Evolutionary conservation across 768 basidiomycete species (phyloP).

Genomic region (Daedaleopsis sinensis): DNA sequence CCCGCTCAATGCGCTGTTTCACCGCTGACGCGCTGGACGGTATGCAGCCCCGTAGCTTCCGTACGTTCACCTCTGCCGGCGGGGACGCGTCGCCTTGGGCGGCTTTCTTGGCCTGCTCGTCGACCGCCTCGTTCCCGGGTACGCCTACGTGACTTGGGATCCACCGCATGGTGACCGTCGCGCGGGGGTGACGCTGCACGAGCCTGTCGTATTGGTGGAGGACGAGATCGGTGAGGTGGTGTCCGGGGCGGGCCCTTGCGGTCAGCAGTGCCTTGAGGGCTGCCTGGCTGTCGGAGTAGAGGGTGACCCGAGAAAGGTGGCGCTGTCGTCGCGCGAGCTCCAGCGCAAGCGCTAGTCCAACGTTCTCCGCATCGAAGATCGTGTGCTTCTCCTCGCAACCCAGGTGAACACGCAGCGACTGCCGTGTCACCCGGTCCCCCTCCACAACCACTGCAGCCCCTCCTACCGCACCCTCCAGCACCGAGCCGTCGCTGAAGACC

Average conservation of each 20-base stretch:
- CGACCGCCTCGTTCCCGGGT: conserved; percentile 26
- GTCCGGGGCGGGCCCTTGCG: not conserved
- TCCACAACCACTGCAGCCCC: conserved; percentile 29
- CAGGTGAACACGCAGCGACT: conserved; percentile 21
- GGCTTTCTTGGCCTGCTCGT: conserved; percentile 25
- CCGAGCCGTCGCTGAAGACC: not conserved
- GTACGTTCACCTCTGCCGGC: not conserved
- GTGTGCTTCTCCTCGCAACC: conserved; percentile 27
- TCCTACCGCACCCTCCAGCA: not conserved
- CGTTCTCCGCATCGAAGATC: conserved; percentile 32
- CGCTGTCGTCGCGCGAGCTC: conserved; percentile 22
- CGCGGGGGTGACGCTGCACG: not conserved
- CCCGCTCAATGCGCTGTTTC: not conserved
- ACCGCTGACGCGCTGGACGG: not conserved
- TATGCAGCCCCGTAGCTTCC: not conserved
- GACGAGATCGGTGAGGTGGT: conserved; percentile 13
- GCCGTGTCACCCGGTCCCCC: not conserved
- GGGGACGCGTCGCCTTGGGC: conserved; percentile 4
- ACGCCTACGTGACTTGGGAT: conserved; percentile 28
- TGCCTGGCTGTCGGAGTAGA: not conserved
- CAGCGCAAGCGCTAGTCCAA: conserved; percentile 30
- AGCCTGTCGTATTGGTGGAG: not conserved
- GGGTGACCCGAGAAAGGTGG: too few species aligned
- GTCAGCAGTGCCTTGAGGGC: not conserved
- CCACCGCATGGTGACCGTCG: conserved; percentile 17